These are phyloP conservation scores for Hericium erinaceus DNA, from an alignment of 768 basidiomycete species.

Conservation along the genomic window DNA sequence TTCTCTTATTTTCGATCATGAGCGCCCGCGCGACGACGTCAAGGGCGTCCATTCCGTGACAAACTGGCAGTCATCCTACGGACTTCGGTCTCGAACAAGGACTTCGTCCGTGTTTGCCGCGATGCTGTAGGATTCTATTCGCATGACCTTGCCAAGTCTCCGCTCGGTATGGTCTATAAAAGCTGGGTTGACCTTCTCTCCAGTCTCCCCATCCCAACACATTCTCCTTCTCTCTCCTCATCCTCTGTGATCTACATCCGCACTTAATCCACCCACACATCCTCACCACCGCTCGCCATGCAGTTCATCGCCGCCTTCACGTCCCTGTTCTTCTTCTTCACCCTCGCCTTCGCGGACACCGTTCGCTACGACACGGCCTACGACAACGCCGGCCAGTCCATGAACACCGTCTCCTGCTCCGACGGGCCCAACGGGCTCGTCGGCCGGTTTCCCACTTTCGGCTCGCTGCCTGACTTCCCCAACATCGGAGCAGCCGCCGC, in stretches of 20 bases:
- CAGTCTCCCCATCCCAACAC: neutral
- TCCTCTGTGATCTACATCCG: neutral
- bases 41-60: neutral
- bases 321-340: neutral
- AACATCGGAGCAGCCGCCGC: slow-evolving; percentile 17
- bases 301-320: neutral
- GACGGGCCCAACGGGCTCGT: slow-evolving; percentile 15
- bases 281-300: neutral
- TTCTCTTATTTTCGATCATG: neutral
- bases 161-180: neutral
- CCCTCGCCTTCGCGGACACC: neutral
- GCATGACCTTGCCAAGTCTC: neutral
- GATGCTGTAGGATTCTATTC: neutral
- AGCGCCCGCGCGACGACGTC: neutral
- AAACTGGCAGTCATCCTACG: neutral
- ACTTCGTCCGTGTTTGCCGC: too few species aligned
- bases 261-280: neutral
- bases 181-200: neutral
- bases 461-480: slow-evolving; percentile 13
- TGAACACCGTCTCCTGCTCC: slow-evolving; percentile 15
- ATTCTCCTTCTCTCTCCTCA: neutral
- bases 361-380: slow-evolving; percentile 2
- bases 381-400: slow-evolving; percentile 2
- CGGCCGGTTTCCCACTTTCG: slow-evolving; percentile 9
- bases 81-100: too few species aligned